A percentile compares a stretch with the other conserved stretches of the same genome.
Evolutionary conservation across 345 rosid genomes (phyloP).

Genomic region (Pseudoturritis turrita): DNA sequence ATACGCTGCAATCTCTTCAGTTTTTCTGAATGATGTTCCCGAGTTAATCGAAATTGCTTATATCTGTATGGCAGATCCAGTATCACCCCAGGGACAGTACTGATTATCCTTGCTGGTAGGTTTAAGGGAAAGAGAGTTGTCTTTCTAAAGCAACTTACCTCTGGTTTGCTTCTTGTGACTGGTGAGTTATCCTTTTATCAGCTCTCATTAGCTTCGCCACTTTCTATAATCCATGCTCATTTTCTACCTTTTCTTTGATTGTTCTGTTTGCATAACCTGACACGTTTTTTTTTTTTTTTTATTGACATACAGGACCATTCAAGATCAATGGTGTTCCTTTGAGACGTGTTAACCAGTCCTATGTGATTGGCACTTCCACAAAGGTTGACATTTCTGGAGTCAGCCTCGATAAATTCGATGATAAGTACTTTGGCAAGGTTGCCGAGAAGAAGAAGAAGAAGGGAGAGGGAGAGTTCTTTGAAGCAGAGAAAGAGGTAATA

Average conservation of each 20-base stretch:
- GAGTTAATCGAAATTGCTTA: neutral
- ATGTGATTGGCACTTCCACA: slow-evolving; percentile 62
- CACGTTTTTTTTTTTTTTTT: neutral
- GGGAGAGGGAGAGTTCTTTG: slow-evolving; percentile 77
- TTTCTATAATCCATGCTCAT: no score
- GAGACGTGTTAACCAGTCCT: slow-evolving; percentile 63
- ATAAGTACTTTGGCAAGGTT: slow-evolving; percentile 66
- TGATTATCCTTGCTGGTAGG: slow-evolving; percentile 75
- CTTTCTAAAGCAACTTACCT: slow-evolving; percentile 74
- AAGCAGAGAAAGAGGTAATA: slow-evolving; percentile 59
- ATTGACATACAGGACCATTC: slow-evolving; percentile 50
- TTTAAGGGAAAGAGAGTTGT: slow-evolving; percentile 89
- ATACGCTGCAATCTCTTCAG: neutral
- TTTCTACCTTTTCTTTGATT: no score
- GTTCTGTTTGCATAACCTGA: neutral
- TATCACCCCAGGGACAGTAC: slow-evolving; percentile 65
- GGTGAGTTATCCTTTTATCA: slow-evolving; percentile 36
- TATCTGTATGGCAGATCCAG: slow-evolving; percentile 40
- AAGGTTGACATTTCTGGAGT: slow-evolving; percentile 69
- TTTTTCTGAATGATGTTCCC: neutral
- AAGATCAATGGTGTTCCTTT: slow-evolving; percentile 75
- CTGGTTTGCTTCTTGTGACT: slow-evolving; percentile 78
- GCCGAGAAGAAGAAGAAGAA: slow-evolving; percentile 68
- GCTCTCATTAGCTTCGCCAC: neutral
- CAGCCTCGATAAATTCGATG: slow-evolving; percentile 61